These are phyloP conservation scores for Eimeria brunetti DNA, from an alignment of 169 alveolate genomes.

Conservation along the genomic window DNA sequence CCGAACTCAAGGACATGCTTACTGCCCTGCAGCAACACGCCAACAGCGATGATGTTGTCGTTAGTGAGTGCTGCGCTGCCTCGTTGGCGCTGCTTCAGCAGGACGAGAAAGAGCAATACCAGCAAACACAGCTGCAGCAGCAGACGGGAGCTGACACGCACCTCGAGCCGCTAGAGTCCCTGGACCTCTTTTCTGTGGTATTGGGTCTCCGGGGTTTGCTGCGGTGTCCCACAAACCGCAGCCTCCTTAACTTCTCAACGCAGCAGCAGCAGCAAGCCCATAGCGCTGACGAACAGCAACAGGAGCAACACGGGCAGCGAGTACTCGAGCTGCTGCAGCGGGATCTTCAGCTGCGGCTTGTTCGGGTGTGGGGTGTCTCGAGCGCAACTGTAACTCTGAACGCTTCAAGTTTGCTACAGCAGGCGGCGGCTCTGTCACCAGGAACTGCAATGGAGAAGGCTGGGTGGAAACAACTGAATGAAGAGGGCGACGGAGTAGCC, in stretches of 20 bases:
- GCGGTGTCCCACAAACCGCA: constrained; percentile 57
- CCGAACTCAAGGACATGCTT: constrained; percentile 48
- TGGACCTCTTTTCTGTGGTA: constrained; percentile 60
- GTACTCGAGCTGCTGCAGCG: constrained; percentile 63
- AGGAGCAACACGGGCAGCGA: constrained; percentile 51
- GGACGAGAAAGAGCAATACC: constrained; percentile 4
- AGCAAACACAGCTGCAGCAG: constrained; percentile 21
- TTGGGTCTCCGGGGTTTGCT: constrained; percentile 57
- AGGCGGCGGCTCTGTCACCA: constrained; percentile 51
- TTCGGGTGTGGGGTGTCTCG: constrained; percentile 75
- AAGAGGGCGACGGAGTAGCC: constrained; percentile 80
- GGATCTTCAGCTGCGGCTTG: constrained; percentile 76
- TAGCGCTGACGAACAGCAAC: constrained; percentile 16
- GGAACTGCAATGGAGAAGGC: constrained; percentile 10
- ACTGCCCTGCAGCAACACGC: constrained; percentile 60
- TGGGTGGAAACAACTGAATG: constrained; percentile 38
- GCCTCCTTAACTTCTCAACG: constrained; percentile 34
- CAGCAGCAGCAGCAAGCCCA: constrained; percentile 24
- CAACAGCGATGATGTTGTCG: constrained; percentile 42
- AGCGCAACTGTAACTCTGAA: constrained; percentile 78
- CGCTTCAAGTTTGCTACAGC: constrained; percentile 26
- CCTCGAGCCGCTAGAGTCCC: constrained; percentile 43
- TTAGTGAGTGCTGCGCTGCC: constrained; percentile 55
- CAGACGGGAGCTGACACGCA: constrained; percentile 14
- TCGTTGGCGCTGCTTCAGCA: constrained; percentile 30